These are phyloP conservation scores for Talaromyces amestolkiae DNA, from an alignment of 2,329 filamentous ascomycete species.

Conservation along the genomic window DNA sequence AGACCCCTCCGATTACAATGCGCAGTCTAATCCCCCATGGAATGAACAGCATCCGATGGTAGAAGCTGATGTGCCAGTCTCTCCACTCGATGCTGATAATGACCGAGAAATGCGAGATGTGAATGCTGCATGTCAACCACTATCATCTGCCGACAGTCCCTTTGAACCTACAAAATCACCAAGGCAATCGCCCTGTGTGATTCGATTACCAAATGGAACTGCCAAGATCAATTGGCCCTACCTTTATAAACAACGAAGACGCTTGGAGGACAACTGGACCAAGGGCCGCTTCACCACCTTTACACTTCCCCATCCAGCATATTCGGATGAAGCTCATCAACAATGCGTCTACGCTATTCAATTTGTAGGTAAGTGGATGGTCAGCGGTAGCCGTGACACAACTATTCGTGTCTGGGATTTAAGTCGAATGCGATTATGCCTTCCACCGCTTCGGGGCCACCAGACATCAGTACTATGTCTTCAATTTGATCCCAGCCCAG, in stretches of 20 bases:
- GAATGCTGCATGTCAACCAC: slow-evolving; percentile 26
- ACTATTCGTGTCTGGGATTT: slow-evolving; percentile 89
- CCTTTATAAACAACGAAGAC: slow-evolving; percentile 81
- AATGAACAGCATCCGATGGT: slow-evolving; percentile 49
- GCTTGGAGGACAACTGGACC: slow-evolving; percentile 89
- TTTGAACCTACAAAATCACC: not conserved
- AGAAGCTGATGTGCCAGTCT: slow-evolving; percentile 40
- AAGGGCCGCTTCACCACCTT: slow-evolving; percentile 79
- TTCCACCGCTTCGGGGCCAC: slow-evolving; percentile 73
- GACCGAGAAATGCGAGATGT: slow-evolving; percentile 47
- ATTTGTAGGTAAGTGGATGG: slow-evolving; percentile 78
- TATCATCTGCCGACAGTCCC: slow-evolving; percentile 22
- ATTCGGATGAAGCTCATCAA: slow-evolving; percentile 76
- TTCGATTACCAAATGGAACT: slow-evolving; percentile 33
- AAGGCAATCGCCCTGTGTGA: slow-evolving; percentile 31
- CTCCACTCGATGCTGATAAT: slow-evolving; percentile 34
- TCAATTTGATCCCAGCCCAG: slow-evolving; percentile 85
- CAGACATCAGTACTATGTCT: slow-evolving; percentile 85
- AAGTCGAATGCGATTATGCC: slow-evolving; percentile 71
- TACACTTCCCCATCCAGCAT: slow-evolving; percentile 79
- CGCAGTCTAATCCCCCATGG: slow-evolving; percentile 32
- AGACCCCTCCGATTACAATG: slow-evolving; percentile 21
- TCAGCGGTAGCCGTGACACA: slow-evolving; percentile 88
- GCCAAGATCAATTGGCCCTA: slow-evolving; percentile 83
- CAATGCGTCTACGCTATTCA: slow-evolving; percentile 97